Base-by-base conservation (phyloP, 352 stramenopile genomes). In the Phytophthora fragariaefolia region DNA sequence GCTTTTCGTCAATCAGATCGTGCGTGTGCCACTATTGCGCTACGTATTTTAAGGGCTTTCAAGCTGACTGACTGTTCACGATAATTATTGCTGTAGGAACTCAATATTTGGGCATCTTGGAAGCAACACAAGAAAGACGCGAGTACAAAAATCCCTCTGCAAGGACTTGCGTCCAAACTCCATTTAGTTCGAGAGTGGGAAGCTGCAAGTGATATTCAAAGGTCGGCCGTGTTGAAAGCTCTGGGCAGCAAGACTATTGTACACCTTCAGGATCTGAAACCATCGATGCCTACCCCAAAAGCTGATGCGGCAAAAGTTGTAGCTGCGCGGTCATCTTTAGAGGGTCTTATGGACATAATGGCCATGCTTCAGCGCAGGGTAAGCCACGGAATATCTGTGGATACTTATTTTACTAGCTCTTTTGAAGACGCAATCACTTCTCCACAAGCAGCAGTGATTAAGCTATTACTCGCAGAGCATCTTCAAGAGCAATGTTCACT, bases 1-100 rank as follows among this genome's bases (percentile, higher is more conserved):
- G 9, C 66, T 93, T 4, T 68, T 94, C 28, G 76, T 86, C 28
- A 92, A 93, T 63, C 84, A 91, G 48, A 89, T 93, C 67, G 86
- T 94, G 65, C 34, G 82, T 84, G 46, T 20, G n/a, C n/a, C n/a
- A n/a, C n/a, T n/a, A n/a, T n/a, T n/a, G n/a, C n/a, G n/a, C n/a
- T n/a, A n/a, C n/a, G n/a, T n/a, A n/a, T 53, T 49, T 4, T 9
- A 18, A 45, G 17, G 36, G n/a, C n/a, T n/a, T n/a, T n/a, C n/a
- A n/a, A n/a, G n/a, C n/a, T n/a, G n/a, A n/a, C n/a, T n/a, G n/a
- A n/a, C n/a, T n/a, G n/a, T n/a, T n/a, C n/a, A n/a, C n/a, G 20
- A 49, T 49, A 20, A 2, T 28, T 0, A 9, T 15, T 24, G n/a
- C 4, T 10, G 3, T 53, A 93, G 84, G 87, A 95, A 59, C 69